Conservation (phyloP, 768 basidiomycete species). For the Pleurotus ostreatus region DNA sequence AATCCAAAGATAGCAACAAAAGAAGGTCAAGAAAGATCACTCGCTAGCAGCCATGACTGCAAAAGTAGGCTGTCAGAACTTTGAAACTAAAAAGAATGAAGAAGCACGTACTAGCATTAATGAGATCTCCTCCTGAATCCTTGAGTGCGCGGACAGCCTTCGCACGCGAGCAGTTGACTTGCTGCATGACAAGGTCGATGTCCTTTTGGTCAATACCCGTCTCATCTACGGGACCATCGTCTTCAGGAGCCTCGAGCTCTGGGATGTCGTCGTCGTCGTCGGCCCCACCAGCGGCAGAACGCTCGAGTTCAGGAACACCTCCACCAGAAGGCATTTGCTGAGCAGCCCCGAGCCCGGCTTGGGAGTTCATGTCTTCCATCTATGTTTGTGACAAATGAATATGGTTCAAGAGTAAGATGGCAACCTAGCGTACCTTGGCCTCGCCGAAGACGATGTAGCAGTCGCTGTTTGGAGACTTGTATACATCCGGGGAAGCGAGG, state of each 20-base stretch:
- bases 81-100: not conserved
- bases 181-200: conserved; percentile 87
- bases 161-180: conserved; percentile 83
- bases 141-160: conserved; percentile 90
- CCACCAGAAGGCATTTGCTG: conserved; percentile 68
- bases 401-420: not conserved
- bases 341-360: conserved; percentile 71
- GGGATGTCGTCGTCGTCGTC: conserved; percentile 83
- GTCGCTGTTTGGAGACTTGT: conserved; percentile 96
- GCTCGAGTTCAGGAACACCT: conserved; percentile 43
- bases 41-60: conserved; percentile 92
- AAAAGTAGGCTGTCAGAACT: conserved; percentile 6
- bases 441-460: conserved; percentile 99
- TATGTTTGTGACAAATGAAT: conserved; percentile 18
- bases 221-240: conserved; percentile 81
- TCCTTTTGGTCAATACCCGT: conserved; percentile 90
- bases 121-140: conserved; percentile 90
- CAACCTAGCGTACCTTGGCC: conserved; percentile 59
- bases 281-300: conserved; percentile 45
- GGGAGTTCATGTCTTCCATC: conserved; percentile 87
- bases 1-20: conserved; percentile 21
- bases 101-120: conserved; percentile 85
- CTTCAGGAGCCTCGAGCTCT: conserved; percentile 77
- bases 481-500: conserved; percentile 91
- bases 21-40: conserved; percentile 41